Percentiles rank a stretch among this genome's conserved stretches.
These are phyloP conservation scores for Amanita muscaria DNA, from an alignment of 768 basidiomycete genomes.

Conservation along the genomic window DNA sequence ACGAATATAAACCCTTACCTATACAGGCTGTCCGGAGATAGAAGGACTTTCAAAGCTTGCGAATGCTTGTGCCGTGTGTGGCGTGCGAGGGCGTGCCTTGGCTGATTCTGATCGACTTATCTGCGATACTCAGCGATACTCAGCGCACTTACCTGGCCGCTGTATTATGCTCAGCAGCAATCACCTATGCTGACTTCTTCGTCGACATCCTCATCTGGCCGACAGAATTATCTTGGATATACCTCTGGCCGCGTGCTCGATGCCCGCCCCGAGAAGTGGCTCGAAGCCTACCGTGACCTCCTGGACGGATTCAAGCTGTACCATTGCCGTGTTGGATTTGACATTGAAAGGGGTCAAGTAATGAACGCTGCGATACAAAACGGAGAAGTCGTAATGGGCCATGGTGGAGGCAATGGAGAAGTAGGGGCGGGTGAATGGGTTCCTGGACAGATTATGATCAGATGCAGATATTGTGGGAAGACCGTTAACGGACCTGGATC, in stretches of 20 bases:
- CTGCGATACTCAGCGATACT: conserved; percentile 58
- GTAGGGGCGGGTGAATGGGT: conserved; percentile 51
- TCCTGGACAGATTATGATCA: conserved; percentile 61
- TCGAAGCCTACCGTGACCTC: conserved; percentile 54
- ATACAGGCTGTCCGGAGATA: too few species aligned
- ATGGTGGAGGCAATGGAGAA: conserved; percentile 26
- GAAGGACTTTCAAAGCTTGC: too few species aligned
- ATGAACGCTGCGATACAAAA: conserved; percentile 48
- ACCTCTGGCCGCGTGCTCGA: conserved; percentile 31
- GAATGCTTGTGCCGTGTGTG: too few species aligned
- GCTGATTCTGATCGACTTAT: too few species aligned
- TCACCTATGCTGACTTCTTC: not conserved
- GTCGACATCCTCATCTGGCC: not conserved
- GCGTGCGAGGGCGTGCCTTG: too few species aligned
- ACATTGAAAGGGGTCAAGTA: conserved; percentile 66
- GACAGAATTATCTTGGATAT: conserved; percentile 1
- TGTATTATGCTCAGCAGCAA: conserved; percentile 17
- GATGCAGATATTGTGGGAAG: conserved; percentile 78
- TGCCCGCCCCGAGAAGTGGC: conserved; percentile 46
- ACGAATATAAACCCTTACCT: too few species aligned
- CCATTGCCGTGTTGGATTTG: conserved; percentile 63
- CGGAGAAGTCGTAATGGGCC: conserved; percentile 7
- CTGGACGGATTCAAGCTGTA: conserved; percentile 59
- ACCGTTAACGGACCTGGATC: conserved; percentile 33
- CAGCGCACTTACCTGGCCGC: conserved; percentile 50